Base-by-base conservation (phyloP, 768 basidiomycete genomes). In the Daedaleopsis nitida region DNA sequence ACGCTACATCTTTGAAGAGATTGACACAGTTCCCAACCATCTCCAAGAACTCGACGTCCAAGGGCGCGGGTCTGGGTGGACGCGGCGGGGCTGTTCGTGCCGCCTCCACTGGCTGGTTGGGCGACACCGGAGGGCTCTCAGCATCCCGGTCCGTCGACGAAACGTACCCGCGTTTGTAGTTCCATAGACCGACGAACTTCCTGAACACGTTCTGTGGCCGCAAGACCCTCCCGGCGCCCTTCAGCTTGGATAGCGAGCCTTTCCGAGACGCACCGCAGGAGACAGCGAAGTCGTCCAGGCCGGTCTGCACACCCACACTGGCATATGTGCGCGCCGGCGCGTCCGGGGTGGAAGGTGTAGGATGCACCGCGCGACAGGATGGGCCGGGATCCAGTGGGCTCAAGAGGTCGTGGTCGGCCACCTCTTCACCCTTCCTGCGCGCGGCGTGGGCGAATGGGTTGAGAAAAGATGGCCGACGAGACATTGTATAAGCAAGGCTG, bases 381-480 rank as follows among this genome's bases (percentile, higher is more conserved):
- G 44, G 44, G n/a, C 44, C 44, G n/a, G 44, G n/a, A 19, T 45
- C 44, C 44, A 45, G 16, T 17, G 44, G n/a, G 44, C n/a, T n/a
- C 8, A 17, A n/a, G 17, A 17, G 9, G 44, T 10, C 13, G 19
- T n/a, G 24, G 17, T 12, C 51, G 23, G 24, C 52, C 39, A 24
- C 17, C 19, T 16, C 14, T 14, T 42, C 47, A 1, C 47, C 53
- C 21, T 37, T 48, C 52, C 43, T 49, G 3, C 39, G 14, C 27
- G 38, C 35, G 14, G 53, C 53, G 16, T 48, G 53, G 9, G 48
- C 48, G 43, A 61, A 61, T 3, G 60, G 60, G 35, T 61, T 56
- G 9, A 17, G 19, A 32, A 61, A 61, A 2, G 43, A 56, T 1
- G 60, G 44, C 9, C 44, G 60, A 7, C 42, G 42, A 3, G 60